Base-by-base conservation (phyloP, 2,329 filamentous ascomycete genomes). In the Cordyceps javanica region DNA sequence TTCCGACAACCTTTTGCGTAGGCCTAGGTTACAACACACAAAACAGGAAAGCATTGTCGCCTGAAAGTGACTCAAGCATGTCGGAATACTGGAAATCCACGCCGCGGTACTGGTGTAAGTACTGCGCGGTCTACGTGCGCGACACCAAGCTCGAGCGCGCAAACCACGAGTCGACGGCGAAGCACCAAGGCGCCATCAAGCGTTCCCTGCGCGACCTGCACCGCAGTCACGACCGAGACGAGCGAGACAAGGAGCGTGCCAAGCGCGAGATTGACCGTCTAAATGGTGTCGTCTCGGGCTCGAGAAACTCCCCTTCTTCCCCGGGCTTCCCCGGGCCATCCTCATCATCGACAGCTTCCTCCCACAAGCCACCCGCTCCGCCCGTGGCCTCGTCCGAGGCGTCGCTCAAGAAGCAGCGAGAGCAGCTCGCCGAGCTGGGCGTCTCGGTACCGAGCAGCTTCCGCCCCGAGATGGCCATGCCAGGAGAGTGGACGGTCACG, bases 21-120 rank as follows among this genome's bases (percentile, higher is more conserved):
- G 14, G 5, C 14, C 32, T 30, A 6, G 2, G 13, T 52, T 7
- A 14, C 10, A 14, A 14, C 16, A 39, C 9, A 30, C 49, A 39
- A 9, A 14, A 28, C 23, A 19, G 19, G 3, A 39, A 39, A 41
- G 9, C 13, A 14, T 13, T 14, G 9, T 23, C 19, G 38, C 16
- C 16, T 10, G 1, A 13, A 25, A n/a, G n/a, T 44, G 10, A 6
- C 34, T 23, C 57, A 63, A 63, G 9, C 50, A 97, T 99, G 94
- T 87, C 94, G 0, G 94, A 97, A 79, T 95, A 96, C 75, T 97
- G 94, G 94, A 97, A 97, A 72, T 97, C 93, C 21, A 96, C 92
- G 71, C 92, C 92, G 6, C 93, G 88, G 70, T 96, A 96, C 76
- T 97, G 92, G 91, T 99, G 94, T 83, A 97, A 97, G 73, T 90